Base-by-base conservation (phyloP, 352 stramenopile genomes). In the Blastocystis sp. region DNA sequence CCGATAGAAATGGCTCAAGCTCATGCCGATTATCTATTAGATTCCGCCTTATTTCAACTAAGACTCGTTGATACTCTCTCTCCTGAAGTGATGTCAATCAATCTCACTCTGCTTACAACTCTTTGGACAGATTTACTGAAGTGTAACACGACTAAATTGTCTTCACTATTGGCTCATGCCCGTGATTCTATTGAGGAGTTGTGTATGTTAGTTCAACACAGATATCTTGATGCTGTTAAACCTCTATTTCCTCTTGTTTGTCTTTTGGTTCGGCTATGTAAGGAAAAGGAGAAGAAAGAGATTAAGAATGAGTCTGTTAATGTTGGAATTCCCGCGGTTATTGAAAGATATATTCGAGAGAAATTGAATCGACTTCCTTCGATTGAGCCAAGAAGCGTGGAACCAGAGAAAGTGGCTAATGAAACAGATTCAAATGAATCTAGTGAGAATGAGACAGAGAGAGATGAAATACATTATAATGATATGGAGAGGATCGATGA, bases 11-110 rank as follows among this genome's bases (percentile, higher is more conserved):
- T 84, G 5, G 73, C 53, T 5, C n/a, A 27, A 1, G 11, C 24
- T 15, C 57, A 84, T 56, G 37, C 27, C 22, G 73, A 84, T 13
- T 84, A 84, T 68, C 24, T 84, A 37, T 7, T 84, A 9, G 73
- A 84, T 44, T 62, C 73, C 6, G 53, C 54, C 4, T 17, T 84
- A 19, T 24, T 84, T 15, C 73, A 84, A 44, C 17, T 84, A 6
- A 30, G 73, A 68, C 48, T 84, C 0, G 51, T 57, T 30, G 37
- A 53, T 13, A 24, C 73, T 6, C 24, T 84, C n/a, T 40, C 48
- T 11, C 27, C 27, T 42, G 9, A 13, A 7, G 56, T 22, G 11
- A 9, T 84, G 56, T 17, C 30, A n/a, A n/a, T 27, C 15, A 19
- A 37, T 37, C 48, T 84, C 11, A 15, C 1, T 17, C 22, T 84